phyloP scores from a whole-genome alignment of 805 yeast genomes.

The Hanseniaspora nectarophila region DNA sequence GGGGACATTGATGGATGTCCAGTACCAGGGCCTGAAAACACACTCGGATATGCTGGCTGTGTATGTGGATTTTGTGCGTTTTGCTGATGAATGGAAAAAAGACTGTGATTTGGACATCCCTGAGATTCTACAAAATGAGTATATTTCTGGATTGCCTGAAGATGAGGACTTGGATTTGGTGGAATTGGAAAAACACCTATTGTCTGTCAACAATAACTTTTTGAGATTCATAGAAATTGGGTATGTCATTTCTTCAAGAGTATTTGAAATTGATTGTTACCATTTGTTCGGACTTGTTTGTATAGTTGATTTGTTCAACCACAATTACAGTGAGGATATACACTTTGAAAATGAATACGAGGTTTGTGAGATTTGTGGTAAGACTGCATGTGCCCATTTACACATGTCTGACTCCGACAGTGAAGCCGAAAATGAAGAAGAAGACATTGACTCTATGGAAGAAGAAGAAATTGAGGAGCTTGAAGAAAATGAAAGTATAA shows the following conservation, averaged over 20 bases:
- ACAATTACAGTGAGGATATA: slow-evolving; percentile 48
- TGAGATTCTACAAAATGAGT: slow-evolving; percentile 23
- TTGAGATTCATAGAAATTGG: slow-evolving; percentile 44
- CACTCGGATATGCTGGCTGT: slow-evolving; percentile 31
- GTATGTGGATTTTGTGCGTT: slow-evolving; percentile 29
- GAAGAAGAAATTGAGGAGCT: not conserved
- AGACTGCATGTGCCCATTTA: slow-evolving; percentile 33
- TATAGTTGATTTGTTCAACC: slow-evolving; percentile 83
- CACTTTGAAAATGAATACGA: slow-evolving; percentile 50
- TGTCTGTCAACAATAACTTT: slow-evolving; percentile 25
- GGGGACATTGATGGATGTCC: slow-evolving; percentile 52
- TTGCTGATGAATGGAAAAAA: slow-evolving; percentile 28
- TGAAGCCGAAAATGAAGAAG: slow-evolving; percentile 18
- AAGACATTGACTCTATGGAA: slow-evolving; percentile 21
- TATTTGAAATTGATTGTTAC: slow-evolving; percentile 66
- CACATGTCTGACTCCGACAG: slow-evolving; percentile 16
- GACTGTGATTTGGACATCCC: slow-evolving; percentile 26
- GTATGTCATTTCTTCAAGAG: slow-evolving; percentile 59
- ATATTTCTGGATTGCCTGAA: slow-evolving; percentile 20
- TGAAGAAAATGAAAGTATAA: too few relatives aligned
- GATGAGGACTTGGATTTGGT: not conserved
- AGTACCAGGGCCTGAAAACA: slow-evolving; percentile 32
- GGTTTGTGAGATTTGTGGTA: slow-evolving; percentile 45
- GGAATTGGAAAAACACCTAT: not conserved
- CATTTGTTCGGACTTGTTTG: slow-evolving; percentile 75